phyloP scores from a whole-genome alignment of 73 alveolate genomes.

The Stentor coeruleus region DNA sequence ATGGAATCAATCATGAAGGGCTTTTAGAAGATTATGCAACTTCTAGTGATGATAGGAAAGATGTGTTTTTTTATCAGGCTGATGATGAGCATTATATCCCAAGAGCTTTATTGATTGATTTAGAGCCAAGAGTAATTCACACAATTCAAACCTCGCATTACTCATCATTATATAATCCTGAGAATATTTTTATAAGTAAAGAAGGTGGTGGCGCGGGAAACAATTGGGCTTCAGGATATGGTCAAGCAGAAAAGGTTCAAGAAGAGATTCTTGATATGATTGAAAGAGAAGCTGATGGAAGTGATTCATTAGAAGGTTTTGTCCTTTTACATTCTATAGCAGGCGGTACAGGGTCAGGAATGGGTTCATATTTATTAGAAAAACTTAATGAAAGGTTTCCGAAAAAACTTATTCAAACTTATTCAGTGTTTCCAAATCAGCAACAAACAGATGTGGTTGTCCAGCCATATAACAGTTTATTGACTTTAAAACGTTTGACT shows the following conservation, averaged over 20 bases:
- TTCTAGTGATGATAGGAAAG: constrained; percentile 93
- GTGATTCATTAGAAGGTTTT: constrained; percentile 62
- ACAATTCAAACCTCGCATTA: constrained; percentile 70
- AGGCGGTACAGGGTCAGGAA: constrained; percentile 75
- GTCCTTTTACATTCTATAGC: constrained; percentile 50
- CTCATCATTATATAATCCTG: constrained; percentile 93
- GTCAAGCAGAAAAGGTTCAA: constrained; percentile 89
- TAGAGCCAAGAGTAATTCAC: constrained; percentile 95
- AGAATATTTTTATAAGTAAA: constrained; percentile 90
- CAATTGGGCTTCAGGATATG: constrained; percentile 98
- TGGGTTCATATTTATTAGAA: background rate
- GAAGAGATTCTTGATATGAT: background rate
- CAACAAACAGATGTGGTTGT: background rate
- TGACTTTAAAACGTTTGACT: constrained; percentile 20
- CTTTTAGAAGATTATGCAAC: constrained; percentile 83
- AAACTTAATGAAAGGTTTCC: background rate
- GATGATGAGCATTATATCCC: constrained; percentile 99
- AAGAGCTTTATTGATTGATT: constrained; percentile 93
- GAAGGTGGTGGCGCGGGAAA: constrained; percentile 99
- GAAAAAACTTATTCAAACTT: constrained; percentile 24
- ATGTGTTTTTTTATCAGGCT: constrained; percentile 99
- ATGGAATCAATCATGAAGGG: constrained; percentile 97
- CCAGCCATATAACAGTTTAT: constrained; percentile 43
- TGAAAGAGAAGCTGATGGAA: constrained; percentile 38
- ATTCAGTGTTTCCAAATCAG: constrained; percentile 30